Evolutionary conservation across 2,329 filamentous ascomycete genomes (phyloP), one percentile per base, ranked within the genome.

Genomic region (Neurospora crassa): DNA sequence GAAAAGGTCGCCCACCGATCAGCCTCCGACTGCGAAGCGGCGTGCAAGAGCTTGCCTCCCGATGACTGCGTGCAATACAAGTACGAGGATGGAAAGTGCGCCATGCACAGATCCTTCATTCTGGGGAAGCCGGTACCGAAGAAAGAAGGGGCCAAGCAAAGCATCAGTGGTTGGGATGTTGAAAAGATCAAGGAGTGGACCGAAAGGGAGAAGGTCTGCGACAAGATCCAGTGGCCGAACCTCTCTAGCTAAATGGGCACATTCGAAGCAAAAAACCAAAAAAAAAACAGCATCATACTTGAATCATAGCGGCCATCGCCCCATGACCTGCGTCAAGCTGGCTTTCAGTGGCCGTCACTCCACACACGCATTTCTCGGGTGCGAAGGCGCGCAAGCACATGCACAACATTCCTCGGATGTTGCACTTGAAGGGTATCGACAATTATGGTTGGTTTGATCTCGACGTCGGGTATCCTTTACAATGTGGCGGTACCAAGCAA

Each of bases 1-100:
- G 83, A 86, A 76, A 79, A 79, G 74, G 72, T 78, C 14, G 85
- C 84, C 0, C 82, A 85, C 74, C 71, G 75, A 68, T 82, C 79
- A 43, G 80, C 80, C 59, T 81, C 83, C 1, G 74, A 82, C 69
- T 88, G 86, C 76, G 79, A 78, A 3, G 76, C 75, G 40, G 83
- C 83, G 2, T 89, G 87, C 75, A 75, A 81, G 53, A 78, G 76
- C 67, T 69, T 78, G 41, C 41, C 73, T 0, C 71, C 76, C 16
- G 41, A 70, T 24, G 74, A 76, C 10, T 85, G 83, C 77, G 79
- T 84, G 73, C 82, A 83, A 74, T 85, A 79, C 74, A 78, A 77
- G 40, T 85, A 79, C 74, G 75, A 78, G 40, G 74, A 81, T n/a
- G 78, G 80, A 40, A 74, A 81, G 53, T 85, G 84, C 74, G 73